phyloP scores from a whole-genome alignment of 2,329 filamentous ascomycete species.

The Cladosporium sp. region DNA sequence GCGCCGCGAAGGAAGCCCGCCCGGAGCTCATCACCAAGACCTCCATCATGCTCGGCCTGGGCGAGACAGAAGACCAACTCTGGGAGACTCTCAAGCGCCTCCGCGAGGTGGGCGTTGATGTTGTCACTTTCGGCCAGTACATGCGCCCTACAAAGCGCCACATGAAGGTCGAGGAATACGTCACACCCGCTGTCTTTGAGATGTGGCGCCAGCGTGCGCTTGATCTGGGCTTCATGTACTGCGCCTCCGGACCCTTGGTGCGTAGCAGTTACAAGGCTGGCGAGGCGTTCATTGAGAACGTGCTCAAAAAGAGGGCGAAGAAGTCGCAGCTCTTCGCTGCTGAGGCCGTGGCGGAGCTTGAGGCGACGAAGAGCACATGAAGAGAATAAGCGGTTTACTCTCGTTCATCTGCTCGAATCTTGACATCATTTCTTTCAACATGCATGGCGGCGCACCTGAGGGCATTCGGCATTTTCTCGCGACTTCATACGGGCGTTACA shows the following conservation, averaged over 20 bases:
- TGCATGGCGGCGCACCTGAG: conserved; percentile 11
- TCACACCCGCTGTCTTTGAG: conserved; percentile 89
- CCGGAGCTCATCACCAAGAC: conserved; percentile 94
- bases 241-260: conserved; percentile 88
- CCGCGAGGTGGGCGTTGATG: conserved; percentile 77
- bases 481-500: not conserved
- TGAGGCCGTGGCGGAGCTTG: conserved; percentile 21
- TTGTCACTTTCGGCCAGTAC: conserved; percentile 99
- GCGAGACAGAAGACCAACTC: conserved; percentile 86
- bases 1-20: conserved; percentile 75
- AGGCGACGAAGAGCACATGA: conserved; percentile 9
- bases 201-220: conserved; percentile 86
- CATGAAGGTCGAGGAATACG: conserved; percentile 94
- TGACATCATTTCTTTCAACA: conserved; percentile 4
- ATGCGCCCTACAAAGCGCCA: conserved; percentile 98
- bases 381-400: not conserved
- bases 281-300: conserved; percentile 98
- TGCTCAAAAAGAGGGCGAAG: conserved; percentile 74
- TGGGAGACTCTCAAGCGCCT: conserved; percentile 79
- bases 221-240: conserved; percentile 96
- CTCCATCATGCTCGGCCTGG: conserved; percentile 92
- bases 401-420: not conserved
- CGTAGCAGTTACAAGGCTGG: conserved; percentile 97
- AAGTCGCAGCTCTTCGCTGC: conserved; percentile 35
- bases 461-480: conserved; percentile 1